These are phyloP conservation scores for Cyclostephanos invisitatus DNA, from an alignment of 108 stramenopile genomes.

Conservation along the genomic window DNA sequence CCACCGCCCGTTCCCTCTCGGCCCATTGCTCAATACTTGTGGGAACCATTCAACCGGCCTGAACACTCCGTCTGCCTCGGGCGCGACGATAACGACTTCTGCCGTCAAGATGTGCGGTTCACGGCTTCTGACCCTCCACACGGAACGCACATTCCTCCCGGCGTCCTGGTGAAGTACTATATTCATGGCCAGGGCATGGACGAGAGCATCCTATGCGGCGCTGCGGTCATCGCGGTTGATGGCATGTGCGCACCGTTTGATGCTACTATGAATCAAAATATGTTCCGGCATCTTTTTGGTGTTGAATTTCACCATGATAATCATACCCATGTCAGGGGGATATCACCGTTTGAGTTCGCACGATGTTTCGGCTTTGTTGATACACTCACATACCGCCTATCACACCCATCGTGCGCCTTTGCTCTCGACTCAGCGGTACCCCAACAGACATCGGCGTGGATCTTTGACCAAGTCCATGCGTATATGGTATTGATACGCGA, in stretches of 20 bases:
- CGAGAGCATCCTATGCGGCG: not conserved
- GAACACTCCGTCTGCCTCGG: not conserved
- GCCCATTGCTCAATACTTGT: not conserved
- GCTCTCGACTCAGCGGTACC: not conserved
- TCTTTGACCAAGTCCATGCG: not conserved
- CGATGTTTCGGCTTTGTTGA: not conserved
- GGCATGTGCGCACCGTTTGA: not conserved
- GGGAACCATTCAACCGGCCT: slow-evolving; percentile 6
- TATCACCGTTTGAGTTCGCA: slow-evolving; percentile 1
- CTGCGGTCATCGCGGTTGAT: not conserved
- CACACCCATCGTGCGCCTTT: not conserved
- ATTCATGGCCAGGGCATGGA: not conserved
- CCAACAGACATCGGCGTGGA: not conserved
- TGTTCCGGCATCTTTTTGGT: not conserved
- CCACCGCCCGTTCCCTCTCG: not conserved
- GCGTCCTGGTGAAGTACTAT: not conserved
- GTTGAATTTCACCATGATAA: not conserved
- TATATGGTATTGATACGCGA: not conserved
- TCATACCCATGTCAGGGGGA: not conserved
- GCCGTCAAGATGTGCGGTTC: not conserved
- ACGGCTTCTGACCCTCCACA: not conserved
- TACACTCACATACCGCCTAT: not conserved
- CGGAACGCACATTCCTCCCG: not conserved
- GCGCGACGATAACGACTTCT: not conserved
- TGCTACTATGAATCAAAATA: not conserved